Percentiles rank a stretch among this genome's conserved stretches.
Conservation (phyloP, 2,329 filamentous ascomycete species). For the Sporothrix pallida region DNA sequence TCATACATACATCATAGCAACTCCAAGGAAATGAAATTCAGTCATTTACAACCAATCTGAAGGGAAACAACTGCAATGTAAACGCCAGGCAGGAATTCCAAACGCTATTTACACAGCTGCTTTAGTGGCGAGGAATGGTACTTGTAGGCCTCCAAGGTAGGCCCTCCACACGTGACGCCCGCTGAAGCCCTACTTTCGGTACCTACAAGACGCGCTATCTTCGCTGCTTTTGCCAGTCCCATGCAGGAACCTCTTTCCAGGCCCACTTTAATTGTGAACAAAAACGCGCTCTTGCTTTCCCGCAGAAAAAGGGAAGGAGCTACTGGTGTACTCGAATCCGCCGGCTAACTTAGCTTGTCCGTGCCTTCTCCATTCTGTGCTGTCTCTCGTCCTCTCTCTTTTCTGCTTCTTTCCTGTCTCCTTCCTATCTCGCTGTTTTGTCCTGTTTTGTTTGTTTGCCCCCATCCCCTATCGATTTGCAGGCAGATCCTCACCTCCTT, state of each 20-base stretch:
- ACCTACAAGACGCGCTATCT: conserved; percentile 2
- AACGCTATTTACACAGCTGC: conserved; percentile 4
- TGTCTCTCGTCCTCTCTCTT: conserved; percentile 5
- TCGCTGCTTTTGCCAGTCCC: background rate
- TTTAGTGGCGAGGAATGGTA: background rate
- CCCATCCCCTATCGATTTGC: background rate
- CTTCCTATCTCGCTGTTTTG: background rate
- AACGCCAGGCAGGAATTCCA: no score
- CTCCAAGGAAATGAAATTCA: background rate
- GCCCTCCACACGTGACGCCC: background rate
- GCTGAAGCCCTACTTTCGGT: background rate
- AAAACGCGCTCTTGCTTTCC: conserved; percentile 11
- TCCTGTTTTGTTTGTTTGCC: no score
- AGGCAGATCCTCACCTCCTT: background rate
- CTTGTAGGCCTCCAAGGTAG: background rate
- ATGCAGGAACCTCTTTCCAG: background rate
- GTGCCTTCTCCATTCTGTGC: conserved; percentile 16
- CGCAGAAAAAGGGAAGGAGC: conserved; percentile 27
- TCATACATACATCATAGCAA: background rate
- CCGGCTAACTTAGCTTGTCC: background rate
- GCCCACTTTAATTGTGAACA: conserved; percentile 22
- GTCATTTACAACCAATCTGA: background rate
- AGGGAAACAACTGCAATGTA: background rate
- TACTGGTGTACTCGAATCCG: background rate
- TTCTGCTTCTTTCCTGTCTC: background rate